Percentiles rank a stretch among this genome's conserved stretches.
phyloP scores from a whole-genome alignment of 2,329 filamentous ascomycete species.

The Dactylellina parvicollis region DNA sequence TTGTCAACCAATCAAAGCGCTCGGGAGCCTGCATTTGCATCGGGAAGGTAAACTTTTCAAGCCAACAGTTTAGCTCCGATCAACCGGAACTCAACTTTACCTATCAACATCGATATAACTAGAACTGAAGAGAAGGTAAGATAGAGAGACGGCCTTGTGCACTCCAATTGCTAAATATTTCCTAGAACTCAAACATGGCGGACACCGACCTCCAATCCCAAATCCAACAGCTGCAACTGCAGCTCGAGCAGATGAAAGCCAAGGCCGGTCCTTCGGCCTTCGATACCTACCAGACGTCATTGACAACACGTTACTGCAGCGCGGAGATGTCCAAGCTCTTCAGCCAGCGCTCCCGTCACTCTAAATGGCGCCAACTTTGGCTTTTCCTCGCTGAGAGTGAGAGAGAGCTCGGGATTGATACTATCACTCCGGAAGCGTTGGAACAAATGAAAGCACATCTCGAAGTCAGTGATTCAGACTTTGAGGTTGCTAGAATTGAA shows the following conservation, averaged over 20 bases:
- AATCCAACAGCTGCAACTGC: constrained; percentile 15
- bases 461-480: constrained; percentile 79
- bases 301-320: constrained; percentile 76
- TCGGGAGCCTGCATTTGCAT: not conserved
- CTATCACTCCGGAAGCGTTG: constrained; percentile 78
- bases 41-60: constrained; percentile 24
- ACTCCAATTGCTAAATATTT: not conserved
- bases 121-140: too few relatives aligned
- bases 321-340: constrained; percentile 82
- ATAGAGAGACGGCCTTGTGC: too few relatives aligned
- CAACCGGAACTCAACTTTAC: not conserved
- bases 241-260: constrained; percentile 12
- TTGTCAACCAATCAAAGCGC: not conserved
- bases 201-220: not conserved
- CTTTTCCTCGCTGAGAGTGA: constrained; percentile 82
- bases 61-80: not conserved
- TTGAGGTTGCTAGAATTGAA: constrained; percentile 77
- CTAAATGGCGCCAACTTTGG: constrained; percentile 87
- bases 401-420: constrained; percentile 78
- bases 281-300: constrained; percentile 73
- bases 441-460: constrained; percentile 79
- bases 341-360: constrained; percentile 76
- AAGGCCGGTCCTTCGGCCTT: constrained; percentile 18
- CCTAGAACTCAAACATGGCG: not conserved
- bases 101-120: too few relatives aligned